Conservation (phyloP, 1,284 basidiomycete genomes). For the Somion occarium region DNA sequence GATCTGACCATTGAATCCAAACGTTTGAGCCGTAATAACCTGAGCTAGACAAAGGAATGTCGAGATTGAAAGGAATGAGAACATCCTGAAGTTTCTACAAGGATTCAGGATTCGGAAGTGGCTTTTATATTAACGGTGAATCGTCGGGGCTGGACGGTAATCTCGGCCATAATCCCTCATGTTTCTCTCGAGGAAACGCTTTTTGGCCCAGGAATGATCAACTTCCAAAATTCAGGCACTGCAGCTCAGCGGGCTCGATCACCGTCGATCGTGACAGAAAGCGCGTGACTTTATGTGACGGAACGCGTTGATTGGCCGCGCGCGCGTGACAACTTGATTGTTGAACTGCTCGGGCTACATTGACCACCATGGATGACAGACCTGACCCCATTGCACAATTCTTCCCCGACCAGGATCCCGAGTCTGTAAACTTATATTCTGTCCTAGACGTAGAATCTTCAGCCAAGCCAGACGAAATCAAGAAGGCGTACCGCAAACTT, state of each 20-base stretch:
- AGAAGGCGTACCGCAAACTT: conserved; percentile 79
- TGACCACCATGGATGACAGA: conserved; percentile 40
- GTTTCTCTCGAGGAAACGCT: neutral
- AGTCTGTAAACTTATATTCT: conserved; percentile 70
- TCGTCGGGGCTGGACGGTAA: too few species aligned
- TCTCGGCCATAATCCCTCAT: neutral
- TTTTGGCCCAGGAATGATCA: too few species aligned
- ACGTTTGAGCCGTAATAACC: conserved; percentile 20
- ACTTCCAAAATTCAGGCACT: too few species aligned
- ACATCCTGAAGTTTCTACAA: too few species aligned
- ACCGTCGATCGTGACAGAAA: neutral
- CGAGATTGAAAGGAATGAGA: conserved; percentile 19
- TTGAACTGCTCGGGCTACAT: conserved; percentile 11
- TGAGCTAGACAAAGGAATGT: conserved; percentile 16
- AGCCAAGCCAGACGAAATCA: conserved; percentile 64
- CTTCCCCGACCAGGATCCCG: conserved; percentile 57
- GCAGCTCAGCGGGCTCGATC: too few species aligned
- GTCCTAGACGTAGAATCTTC: conserved; percentile 55
- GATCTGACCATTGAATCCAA: conserved; percentile 35
- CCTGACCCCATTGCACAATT: conserved; percentile 75
- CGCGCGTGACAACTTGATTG: neutral
- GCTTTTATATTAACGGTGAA: too few species aligned
- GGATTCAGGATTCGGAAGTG: too few species aligned
- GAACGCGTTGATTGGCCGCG: conserved; percentile 13
- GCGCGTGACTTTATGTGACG: neutral